Conservation (phyloP, 2,329 filamentous ascomycete species). For the Pseudonectria foliicola region DNA sequence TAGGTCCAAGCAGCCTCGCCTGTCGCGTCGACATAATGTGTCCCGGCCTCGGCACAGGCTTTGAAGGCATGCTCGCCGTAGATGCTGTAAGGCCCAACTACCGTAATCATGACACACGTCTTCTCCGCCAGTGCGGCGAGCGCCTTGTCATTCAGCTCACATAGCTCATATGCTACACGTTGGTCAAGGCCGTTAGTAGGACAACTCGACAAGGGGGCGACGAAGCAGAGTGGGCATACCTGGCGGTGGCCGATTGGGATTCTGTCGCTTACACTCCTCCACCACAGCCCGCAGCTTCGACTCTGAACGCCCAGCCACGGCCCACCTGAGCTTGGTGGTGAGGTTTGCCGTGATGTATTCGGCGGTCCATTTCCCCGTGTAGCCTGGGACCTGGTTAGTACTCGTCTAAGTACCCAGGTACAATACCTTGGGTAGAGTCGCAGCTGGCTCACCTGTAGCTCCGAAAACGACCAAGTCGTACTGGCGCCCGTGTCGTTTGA, state of each 20-base stretch:
- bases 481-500: conserved; percentile 43
- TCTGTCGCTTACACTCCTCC: conserved; percentile 57
- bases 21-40: conserved; percentile 58
- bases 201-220: too few species aligned
- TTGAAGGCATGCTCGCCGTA: conserved; percentile 54
- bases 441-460: conserved; percentile 41
- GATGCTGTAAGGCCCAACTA: conserved; percentile 51
- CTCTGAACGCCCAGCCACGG: conserved; percentile 74
- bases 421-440: background rate
- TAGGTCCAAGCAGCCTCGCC: conserved; percentile 52
- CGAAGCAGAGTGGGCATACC: conserved; percentile 37
- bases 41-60: conserved; percentile 55
- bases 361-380: conserved; percentile 71
- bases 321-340: conserved; percentile 78
- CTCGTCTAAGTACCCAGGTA: too few species aligned
- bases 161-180: conserved; percentile 44
- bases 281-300: conserved; percentile 65
- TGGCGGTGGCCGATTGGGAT: conserved; percentile 63
- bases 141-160: conserved; percentile 37
- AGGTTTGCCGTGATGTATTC: conserved; percentile 66
- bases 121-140: conserved; percentile 46
- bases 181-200: too few species aligned
- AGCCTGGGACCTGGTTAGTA: conserved; percentile 43
- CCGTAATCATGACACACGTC: conserved; percentile 48
- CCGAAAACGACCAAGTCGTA: conserved; percentile 54